Base-by-base conservation (phyloP, 306 rosid species). In the Vigna unguiculata region DNA sequence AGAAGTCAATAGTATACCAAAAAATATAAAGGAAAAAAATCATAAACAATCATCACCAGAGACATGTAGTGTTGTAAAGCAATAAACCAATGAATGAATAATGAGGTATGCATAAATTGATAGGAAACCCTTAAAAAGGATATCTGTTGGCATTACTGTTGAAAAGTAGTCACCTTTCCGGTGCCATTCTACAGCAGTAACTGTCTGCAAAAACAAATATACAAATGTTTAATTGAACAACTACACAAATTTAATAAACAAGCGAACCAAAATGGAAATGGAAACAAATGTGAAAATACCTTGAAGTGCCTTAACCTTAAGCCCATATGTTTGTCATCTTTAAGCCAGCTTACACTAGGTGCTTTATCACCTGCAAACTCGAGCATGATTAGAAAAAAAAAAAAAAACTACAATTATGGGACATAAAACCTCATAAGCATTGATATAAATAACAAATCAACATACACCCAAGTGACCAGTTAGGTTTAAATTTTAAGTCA, bases 111-210 rank as follows among this genome's bases (percentile, higher is more conserved):
- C 34, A 75, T 64, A 30, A 69, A 25, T 48, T 49, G 63, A 11
- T 43, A 69, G 22, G 21, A 40, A 34, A 34, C 43, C 40, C 41
- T 38, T 16, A 58, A 48, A 82, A 81, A 92, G 98, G 98, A 95
- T 95, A 95, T 95, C 98, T 57, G 96, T 87, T 71, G 97, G 97
- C 89, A 90, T 82, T 68, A 95, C 92, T 69, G 96, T 88, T 17
- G 98, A 95, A 82, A 92, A 84, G 85, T 95, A 95, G 83, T 95
- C 98, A 65, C 98, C 98, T 82, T 86, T 92, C 46, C 96, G 89
- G 80, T 95, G 98, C 97, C 98, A 95, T 76, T 95, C 97, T 30
- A 95, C 89, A 10, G 92, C 76, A 83, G 93, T 72, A 48, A 92
- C 97, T 45, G 96, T 78, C 98, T 95, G 88, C 92, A 86, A 64